Evolutionary conservation across 352 stramenopile genomes (phyloP).

Genomic region (Phytophthora pisi): DNA sequence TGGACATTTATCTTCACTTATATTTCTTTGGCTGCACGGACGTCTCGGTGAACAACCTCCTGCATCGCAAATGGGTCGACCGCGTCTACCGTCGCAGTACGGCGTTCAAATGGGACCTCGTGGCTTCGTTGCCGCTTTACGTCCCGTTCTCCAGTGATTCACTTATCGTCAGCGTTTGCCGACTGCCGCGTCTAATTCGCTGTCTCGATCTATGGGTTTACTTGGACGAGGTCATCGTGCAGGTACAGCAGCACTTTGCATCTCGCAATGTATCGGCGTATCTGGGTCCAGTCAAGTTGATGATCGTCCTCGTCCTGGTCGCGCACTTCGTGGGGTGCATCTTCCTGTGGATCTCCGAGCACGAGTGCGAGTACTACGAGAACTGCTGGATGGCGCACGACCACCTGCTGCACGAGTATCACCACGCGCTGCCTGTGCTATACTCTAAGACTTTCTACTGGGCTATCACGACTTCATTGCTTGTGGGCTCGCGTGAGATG

Average conservation of each 20-base stretch:
- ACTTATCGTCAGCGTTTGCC: conserved; percentile 38
- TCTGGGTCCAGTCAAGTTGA: conserved; percentile 58
- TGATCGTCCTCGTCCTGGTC: conserved; percentile 58
- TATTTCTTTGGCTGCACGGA: conserved; percentile 49
- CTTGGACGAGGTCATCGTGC: conserved; percentile 60
- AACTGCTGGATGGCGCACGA: conserved; percentile 64
- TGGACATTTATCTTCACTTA: conserved; percentile 64
- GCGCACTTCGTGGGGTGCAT: conserved; percentile 61
- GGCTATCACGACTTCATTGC: not conserved
- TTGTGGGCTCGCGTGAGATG: not conserved
- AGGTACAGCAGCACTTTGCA: conserved; percentile 57
- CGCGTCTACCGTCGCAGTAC: conserved; percentile 40
- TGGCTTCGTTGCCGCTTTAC: conserved; percentile 60
- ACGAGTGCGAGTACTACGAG: conserved; percentile 38
- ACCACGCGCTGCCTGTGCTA: not conserved
- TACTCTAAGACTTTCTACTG: not conserved
- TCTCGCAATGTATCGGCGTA: conserved; percentile 65
- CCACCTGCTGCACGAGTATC: conserved; percentile 6
- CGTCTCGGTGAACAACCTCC: conserved; percentile 33
- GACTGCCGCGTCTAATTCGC: conserved; percentile 55
- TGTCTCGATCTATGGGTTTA: conserved; percentile 51
- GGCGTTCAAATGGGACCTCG: conserved; percentile 47
- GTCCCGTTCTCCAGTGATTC: conserved; percentile 23
- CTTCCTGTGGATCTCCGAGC: conserved; percentile 67
- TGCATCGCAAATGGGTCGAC: conserved; percentile 36